Conservation (phyloP, 2,329 filamentous ascomycete genomes). For the Aspergillus pseudoviridinutans region DNA sequence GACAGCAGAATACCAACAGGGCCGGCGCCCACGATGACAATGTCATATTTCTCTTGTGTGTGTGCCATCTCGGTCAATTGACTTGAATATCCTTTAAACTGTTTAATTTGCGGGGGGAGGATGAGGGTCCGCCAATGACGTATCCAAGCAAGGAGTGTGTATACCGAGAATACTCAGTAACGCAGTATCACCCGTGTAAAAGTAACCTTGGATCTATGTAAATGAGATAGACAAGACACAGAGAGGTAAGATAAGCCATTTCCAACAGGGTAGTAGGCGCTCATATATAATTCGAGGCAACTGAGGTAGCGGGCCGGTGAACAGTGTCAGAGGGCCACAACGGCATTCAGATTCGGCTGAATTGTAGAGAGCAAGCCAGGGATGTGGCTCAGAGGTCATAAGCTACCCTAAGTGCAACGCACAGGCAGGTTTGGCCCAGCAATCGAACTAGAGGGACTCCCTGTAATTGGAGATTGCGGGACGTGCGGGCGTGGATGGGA, state of each 20-base stretch:
- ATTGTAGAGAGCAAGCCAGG: conserved; percentile 13
- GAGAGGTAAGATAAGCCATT: conserved; percentile 2
- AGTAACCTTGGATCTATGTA: neutral
- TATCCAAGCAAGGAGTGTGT: neutral
- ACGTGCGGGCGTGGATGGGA: conserved; percentile 1
- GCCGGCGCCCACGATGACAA: conserved; percentile 82
- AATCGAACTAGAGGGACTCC: neutral
- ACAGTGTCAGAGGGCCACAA: conserved; percentile 21
- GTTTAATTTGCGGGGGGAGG: neutral
- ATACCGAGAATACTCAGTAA: neutral
- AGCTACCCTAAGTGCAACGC: neutral
- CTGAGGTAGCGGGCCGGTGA: conserved; percentile 17
- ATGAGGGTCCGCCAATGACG: neutral
- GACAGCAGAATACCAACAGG: conserved; percentile 85
- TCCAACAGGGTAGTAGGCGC: conserved; percentile 14
- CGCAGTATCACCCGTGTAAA: conserved; percentile 4
- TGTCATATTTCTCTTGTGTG: conserved; percentile 54
- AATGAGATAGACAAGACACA: neutral
- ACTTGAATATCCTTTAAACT: neutral
- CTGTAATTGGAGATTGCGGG: conserved; percentile 2
- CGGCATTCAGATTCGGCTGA: conserved; percentile 35
- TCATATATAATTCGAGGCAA: conserved; percentile 25
- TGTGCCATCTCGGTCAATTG: conserved; percentile 21
- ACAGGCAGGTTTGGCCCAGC: conserved; percentile 1
- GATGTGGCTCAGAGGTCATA: neutral